These are phyloP conservation scores for Euphorbia tirucalli DNA, from an alignment of 345 rosid genomes.

Conservation along the genomic window DNA sequence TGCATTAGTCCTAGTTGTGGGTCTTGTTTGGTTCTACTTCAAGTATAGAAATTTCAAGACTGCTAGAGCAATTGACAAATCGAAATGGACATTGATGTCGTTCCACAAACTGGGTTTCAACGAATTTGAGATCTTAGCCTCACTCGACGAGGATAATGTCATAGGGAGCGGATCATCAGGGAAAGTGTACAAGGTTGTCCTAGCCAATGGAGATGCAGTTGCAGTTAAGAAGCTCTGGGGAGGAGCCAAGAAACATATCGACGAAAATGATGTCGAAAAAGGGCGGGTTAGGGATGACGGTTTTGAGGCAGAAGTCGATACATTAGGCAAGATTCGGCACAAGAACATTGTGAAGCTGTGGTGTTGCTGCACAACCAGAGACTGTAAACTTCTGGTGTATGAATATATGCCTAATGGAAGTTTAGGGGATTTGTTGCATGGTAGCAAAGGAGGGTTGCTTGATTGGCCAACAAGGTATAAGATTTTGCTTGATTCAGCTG, in stretches of 20 bases:
- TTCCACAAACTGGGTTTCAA: conserved; percentile 92
- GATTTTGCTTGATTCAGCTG: conserved; percentile 82
- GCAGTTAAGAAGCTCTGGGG: conserved; percentile 96
- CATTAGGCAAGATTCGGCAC: conserved; percentile 95
- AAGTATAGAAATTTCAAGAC: conserved; percentile 70
- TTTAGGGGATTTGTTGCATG: conserved; percentile 86
- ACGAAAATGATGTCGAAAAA: conserved; percentile 55
- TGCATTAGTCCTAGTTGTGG: conserved; percentile 57
- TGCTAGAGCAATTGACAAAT: conserved; percentile 60
- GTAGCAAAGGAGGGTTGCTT: conserved; percentile 76
- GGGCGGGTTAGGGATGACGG: conserved; percentile 62
- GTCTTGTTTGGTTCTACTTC: conserved; percentile 75
- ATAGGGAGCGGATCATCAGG: conserved; percentile 90
- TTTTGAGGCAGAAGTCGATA: conserved; percentile 80
- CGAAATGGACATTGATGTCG: conserved; percentile 95
- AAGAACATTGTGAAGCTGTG: conserved; percentile 95
- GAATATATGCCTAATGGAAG: conserved; percentile 98
- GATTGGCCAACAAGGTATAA: conserved; percentile 85
- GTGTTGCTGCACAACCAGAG: conserved; percentile 90
- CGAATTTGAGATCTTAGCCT: conserved; percentile 79
- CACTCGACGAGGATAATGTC: conserved; percentile 89
- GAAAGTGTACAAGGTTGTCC: conserved; percentile 87
- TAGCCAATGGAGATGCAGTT: conserved; percentile 73
- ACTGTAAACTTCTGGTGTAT: conserved; percentile 91
- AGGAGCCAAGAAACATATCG: conserved; percentile 48